Base-by-base conservation (phyloP, 129 eudicot species). In the Heracleum sosnowskyi region DNA sequence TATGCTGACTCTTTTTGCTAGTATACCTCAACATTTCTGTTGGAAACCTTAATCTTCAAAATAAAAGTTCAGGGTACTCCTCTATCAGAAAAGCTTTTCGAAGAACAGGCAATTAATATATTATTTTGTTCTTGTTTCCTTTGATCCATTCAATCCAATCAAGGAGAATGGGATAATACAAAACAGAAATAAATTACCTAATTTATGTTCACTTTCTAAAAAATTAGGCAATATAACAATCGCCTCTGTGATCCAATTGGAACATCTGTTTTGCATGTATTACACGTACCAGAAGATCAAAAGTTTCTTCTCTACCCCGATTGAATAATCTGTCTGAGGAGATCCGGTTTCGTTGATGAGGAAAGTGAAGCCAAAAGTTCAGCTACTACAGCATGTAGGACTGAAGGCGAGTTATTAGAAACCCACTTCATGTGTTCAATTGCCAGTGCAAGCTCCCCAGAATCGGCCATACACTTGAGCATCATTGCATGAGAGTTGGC, bases 391-490 rank as follows among this genome's bases (percentile, higher is more conserved):
- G 88, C 86, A 66, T 83, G 81, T 81, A 90, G 55, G 82, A 85
- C 22, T 42, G 15, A 11, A 39, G 86, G 90, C 22, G 89, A 87
- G 74, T 79, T 76, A 40, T 79, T 82, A 55, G 79, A 75, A n/a
- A 87, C 42, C 85, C 85, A 82, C 40, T 81, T 63, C 49, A 90
- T 33, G 81, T 90, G 93, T 53, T 88, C 84, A 70, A 83, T 66
- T 12, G 89, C 97, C 74, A 83, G 42, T 12, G 74, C 39, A 35
- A 82, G 39, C 89, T 90, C 83, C 71, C 87, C 90, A 34, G 85
- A 85, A 76, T 85, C 85, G 44, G 78, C 90, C 76, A 90, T 79
- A 70, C 39, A 76, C 73, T 85, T 84, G 79, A 92, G 83, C 82
- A 92, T 82, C 12, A 80, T 83, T 78, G 83, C 78, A 83, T 86